Percentiles rank a stretch among this genome's conserved stretches.
Evolutionary conservation across 495 filamentous ascomycete genomes (phyloP).

Genomic region (Penicillium paxilli): DNA sequence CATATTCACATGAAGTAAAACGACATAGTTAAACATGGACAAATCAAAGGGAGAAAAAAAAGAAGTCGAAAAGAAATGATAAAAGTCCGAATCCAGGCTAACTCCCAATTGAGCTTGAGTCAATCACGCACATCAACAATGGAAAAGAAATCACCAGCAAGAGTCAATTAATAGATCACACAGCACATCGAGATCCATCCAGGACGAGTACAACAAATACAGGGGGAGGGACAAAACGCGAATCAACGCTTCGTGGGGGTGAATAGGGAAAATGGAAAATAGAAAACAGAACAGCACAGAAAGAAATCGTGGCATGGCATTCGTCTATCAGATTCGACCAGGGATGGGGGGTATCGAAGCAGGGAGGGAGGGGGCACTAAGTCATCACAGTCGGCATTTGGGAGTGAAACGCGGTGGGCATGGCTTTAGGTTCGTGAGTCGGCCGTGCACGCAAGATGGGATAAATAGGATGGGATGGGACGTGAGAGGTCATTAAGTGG

Average conservation of each 20-base stretch:
- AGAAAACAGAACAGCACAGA: background rate
- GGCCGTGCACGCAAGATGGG: background rate
- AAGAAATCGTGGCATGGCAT: constrained; percentile 17
- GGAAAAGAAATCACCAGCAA: background rate
- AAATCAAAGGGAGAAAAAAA: background rate
- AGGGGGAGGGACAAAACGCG: background rate
- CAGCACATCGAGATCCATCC: background rate
- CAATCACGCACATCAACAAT: background rate
- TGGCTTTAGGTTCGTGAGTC: too few species aligned
- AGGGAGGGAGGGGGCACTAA: constrained; percentile 1
- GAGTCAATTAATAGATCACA: constrained; percentile 2
- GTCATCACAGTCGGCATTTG: background rate
- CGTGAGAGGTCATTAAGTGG: constrained; percentile 31
- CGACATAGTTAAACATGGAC: constrained; percentile 5
- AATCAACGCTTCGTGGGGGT: constrained; percentile 4
- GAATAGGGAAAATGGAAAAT: background rate
- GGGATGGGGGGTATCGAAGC: constrained; percentile 25
- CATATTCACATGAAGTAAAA: constrained; percentile 13
- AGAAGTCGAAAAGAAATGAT: background rate
- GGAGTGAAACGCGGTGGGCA: background rate
- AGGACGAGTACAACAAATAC: background rate
- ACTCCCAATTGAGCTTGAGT: background rate
- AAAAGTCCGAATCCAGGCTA: background rate
- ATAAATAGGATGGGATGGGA: background rate
- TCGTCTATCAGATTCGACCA: constrained; percentile 23